Evolutionary conservation across 2,329 filamentous ascomycete genomes (phyloP).

Genomic region (Fusarium coffeatum): DNA sequence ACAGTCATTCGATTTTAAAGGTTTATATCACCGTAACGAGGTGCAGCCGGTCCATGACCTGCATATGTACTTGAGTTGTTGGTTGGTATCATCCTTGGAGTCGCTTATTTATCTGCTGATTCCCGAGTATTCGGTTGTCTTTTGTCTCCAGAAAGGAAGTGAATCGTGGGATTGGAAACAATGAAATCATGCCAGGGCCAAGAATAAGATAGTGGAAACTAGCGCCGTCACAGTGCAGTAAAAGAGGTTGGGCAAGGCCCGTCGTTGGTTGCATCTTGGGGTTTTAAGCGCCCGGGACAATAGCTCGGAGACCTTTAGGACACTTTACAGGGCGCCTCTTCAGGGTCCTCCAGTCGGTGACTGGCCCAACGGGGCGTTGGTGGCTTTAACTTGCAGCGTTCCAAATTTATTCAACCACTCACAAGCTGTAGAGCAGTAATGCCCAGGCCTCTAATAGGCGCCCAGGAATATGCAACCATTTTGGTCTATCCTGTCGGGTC

Average conservation of each 20-base stretch:
- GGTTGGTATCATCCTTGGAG: conserved; percentile 1
- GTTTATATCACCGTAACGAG: conserved; percentile 23
- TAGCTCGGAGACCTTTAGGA: conserved; percentile 6
- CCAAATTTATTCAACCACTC: conserved; percentile 48
- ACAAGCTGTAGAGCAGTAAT: conserved; percentile 24
- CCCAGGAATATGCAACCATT: conserved; percentile 17
- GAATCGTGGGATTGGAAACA: conserved; percentile 5
- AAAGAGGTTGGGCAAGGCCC: conserved; percentile 25
- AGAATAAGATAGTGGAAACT: conserved; percentile 29
- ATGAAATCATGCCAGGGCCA: conserved; percentile 6
- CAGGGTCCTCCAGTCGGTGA: conserved; percentile 13
- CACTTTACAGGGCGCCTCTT: conserved; percentile 24
- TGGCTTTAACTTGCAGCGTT: conserved; percentile 38
- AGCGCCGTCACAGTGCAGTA: conserved; percentile 47
- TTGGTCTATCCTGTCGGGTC: not conserved
- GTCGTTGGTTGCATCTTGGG: conserved; percentile 36
- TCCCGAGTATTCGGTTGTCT: conserved; percentile 16
- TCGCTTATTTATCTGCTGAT: conserved; percentile 16
- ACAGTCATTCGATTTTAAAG: conserved; percentile 38
- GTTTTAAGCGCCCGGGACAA: conserved; percentile 42
- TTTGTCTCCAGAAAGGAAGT: not conserved
- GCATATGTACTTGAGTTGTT: not conserved
- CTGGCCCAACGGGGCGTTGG: conserved; percentile 17
- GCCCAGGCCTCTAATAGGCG: conserved; percentile 44
- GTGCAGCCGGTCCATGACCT: conserved; percentile 13